Base-by-base conservation (phyloP, 2,329 filamentous ascomycete genomes). In the Botrytis fragariae region DNA sequence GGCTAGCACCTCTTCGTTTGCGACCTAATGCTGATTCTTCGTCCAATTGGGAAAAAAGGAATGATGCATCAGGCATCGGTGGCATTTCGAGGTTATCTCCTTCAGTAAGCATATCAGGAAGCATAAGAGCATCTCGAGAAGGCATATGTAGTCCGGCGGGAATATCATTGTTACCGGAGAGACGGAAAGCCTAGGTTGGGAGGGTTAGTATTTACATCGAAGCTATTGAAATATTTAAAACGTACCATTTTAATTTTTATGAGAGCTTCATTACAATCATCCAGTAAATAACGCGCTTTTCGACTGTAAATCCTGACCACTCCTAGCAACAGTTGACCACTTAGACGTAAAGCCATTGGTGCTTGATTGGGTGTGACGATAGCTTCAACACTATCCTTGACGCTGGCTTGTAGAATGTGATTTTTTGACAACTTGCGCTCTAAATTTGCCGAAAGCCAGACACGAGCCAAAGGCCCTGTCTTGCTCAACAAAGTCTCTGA, bases 391-490 rank as follows among this genome's bases (percentile, higher is more conserved):
- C 95, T 97, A 84, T 94, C 93, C 79, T 95, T 92, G 78, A 99
- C 92, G 84, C 97, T 97, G 74, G 95, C 95, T 82, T 97, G 94
- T 76, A 99, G 83, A 78, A 98, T 96, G 80, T 98, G 94, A 76
- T 94, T 94, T 85, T 99, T 99, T 78, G 95, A 97, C 74, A 99
- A 90, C 86, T 98, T 99, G 87, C 95, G 94, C 88, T 98, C 96
- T 77, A 98, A 88, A 84, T 98, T 99, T 85, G 96, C 94, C 45
- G 96, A 97, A 75, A 98, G 89, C 96, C 96, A 99, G 85, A 98
- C 95, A 81, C 94, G 93, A 84, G 96, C 96, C 87, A 99, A 85
- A 81, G 96, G 95, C 86, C 96, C 96, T 79, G 94, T 97, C 91
- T 97, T 97, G 83, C 95, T 94, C 79, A 99, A 89, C 74, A 99